Percentiles rank a stretch among this genome's conserved stretches.
phyloP scores from a whole-genome alignment of 2,329 filamentous ascomycete genomes.

The Fusarium sp. region DNA sequence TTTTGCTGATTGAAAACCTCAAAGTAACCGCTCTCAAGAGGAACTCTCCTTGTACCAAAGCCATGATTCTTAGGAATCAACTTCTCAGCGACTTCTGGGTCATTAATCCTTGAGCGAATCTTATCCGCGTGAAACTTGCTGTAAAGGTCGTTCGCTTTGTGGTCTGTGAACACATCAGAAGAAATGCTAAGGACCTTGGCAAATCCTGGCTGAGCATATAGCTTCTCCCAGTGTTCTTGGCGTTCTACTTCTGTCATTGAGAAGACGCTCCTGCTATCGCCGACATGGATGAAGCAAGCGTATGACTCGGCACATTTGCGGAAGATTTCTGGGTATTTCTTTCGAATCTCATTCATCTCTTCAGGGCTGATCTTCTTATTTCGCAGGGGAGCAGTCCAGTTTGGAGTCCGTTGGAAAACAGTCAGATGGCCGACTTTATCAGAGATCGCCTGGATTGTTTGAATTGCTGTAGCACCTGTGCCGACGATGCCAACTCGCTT shows the following conservation, averaged over 20 bases:
- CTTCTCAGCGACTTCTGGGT: conserved; percentile 22
- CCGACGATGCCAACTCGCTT: conserved; percentile 35
- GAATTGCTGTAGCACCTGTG: conserved; percentile 29
- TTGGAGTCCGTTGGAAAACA: conserved; percentile 36
- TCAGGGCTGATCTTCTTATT: conserved; percentile 30
- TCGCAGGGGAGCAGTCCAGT: conserved; percentile 39
- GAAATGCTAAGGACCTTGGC: conserved; percentile 32
- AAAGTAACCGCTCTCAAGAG: conserved; percentile 34
- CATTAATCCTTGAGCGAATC: conserved; percentile 19
- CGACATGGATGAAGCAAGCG: conserved; percentile 37
- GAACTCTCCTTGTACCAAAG: conserved; percentile 22
- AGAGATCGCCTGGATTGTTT: conserved; percentile 34
- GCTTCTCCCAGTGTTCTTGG: conserved; percentile 19
- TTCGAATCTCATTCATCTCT: conserved; percentile 36
- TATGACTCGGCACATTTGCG: conserved; percentile 34
- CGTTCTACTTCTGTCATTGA: conserved; percentile 32
- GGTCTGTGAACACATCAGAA: conserved; percentile 20
- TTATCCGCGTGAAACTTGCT: conserved; percentile 36
- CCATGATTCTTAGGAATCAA: conserved; percentile 33
- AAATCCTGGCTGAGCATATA: conserved; percentile 21
- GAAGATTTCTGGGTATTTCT: conserved; percentile 36
- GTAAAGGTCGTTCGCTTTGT: conserved; percentile 25
- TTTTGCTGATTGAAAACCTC: conserved; percentile 31
- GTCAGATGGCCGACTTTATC: conserved; percentile 23
- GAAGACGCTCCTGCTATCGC: conserved; percentile 28